A percentile compares a stretch with the other conserved stretches of the same genome.
These are phyloP conservation scores for Leccinum griseonigrum DNA, from an alignment of 1,284 basidiomycete species.

Conservation along the genomic window DNA sequence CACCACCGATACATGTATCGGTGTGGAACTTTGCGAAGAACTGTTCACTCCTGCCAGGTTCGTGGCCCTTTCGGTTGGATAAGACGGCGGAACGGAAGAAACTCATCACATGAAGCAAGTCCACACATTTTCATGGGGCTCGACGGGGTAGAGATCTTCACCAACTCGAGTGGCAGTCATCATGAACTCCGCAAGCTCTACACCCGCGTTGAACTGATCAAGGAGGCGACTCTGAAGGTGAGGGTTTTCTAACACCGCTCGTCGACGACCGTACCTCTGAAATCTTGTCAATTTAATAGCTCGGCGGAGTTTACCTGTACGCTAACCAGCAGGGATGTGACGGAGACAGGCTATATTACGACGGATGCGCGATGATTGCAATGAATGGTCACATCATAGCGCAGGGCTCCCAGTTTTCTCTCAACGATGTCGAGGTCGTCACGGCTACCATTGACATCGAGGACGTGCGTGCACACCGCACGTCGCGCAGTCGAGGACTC, in stretches of 20 bases:
- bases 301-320: constrained; percentile 96
- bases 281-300: constrained; percentile 42
- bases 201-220: constrained; percentile 90
- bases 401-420: constrained; percentile 95
- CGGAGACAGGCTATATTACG: constrained; percentile 96
- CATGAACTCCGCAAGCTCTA: constrained; percentile 96
- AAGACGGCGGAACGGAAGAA: background rate
- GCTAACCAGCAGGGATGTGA: constrained; percentile 99
- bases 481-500: constrained; percentile 80
- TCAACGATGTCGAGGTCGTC: constrained; percentile 94
- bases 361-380: constrained; percentile 95
- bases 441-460: constrained; percentile 95
- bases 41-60: constrained; percentile 95
- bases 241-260: background rate
- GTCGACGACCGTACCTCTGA: background rate
- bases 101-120: constrained; percentile 31
- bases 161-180: constrained; percentile 96
- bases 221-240: constrained; percentile 94
- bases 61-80: constrained; percentile 7
- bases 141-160: constrained; percentile 98
- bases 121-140: constrained; percentile 97
- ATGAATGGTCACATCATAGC: constrained; percentile 92
- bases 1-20: constrained; percentile 93
- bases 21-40: constrained; percentile 96
- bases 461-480: constrained; percentile 87